Conservation (phyloP, 345 rosid genomes). For the Bruguiera sexangula region DNA sequence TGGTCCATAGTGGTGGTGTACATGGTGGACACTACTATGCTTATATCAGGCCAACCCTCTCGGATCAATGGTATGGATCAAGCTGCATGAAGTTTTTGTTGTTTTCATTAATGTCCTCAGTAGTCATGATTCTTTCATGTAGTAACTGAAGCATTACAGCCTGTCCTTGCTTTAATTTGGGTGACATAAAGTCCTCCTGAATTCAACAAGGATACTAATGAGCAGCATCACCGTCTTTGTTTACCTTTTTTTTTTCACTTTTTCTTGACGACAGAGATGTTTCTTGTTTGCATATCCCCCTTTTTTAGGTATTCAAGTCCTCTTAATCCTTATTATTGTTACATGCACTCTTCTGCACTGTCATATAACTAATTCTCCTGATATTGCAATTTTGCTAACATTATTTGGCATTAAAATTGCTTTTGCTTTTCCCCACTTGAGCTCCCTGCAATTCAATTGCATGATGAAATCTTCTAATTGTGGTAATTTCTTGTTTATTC, state of each 20-base stretch:
- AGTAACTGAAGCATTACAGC: too few relatives aligned
- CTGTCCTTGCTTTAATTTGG: too few relatives aligned
- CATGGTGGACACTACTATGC: conserved; percentile 99
- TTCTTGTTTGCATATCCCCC: not conserved
- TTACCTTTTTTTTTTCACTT: not conserved
- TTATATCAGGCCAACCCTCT: conserved; percentile 86
- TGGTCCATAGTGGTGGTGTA: conserved; percentile 96
- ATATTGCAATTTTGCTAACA: not conserved
- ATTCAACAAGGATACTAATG: not conserved
- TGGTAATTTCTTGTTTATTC: not conserved
- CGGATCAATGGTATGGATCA: conserved; percentile 77
- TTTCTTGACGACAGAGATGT: not conserved
- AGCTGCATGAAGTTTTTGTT: not conserved
- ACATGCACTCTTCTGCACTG: not conserved
- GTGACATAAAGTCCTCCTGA: too few relatives aligned
- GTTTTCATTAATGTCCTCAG: not conserved
- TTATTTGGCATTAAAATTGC: not conserved
- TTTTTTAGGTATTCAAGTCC: too few relatives aligned
- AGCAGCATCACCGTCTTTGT: not conserved
- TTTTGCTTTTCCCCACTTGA: not conserved
- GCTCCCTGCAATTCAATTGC: not conserved
- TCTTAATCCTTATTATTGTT: not conserved
- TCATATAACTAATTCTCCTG: not conserved
- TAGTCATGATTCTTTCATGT: too few relatives aligned
- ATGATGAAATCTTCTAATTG: not conserved